Base-by-base conservation (phyloP, 2,329 filamentous ascomycete genomes). In the Xenoacremonium recifei region DNA sequence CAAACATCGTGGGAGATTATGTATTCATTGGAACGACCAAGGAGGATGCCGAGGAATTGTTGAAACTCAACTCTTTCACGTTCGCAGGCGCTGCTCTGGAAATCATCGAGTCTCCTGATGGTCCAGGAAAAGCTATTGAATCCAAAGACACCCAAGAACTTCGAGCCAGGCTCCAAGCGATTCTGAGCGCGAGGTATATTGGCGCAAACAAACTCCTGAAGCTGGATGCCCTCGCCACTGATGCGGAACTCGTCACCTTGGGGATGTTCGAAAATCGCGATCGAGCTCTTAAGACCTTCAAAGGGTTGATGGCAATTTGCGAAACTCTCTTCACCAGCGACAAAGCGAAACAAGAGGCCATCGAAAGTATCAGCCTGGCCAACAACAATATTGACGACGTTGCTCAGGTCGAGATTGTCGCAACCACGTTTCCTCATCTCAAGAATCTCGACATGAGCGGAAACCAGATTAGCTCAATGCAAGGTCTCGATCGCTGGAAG, bases 381-480 rank as follows among this genome's bases (percentile, higher is more conserved):
- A 80, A 82, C 62, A 97, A 97, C 65, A 81, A 82, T 46, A 82
- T 97, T 34, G 72, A 80, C 37, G 84, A 87, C 49, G 79, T 96
- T 27, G 64, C 72, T 16, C 77, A 85, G 39, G 85, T 97, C 37
- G 88, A 85, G 38, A 76, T 82, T 1, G 75, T 97, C 2, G 82
- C 89, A 9, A 78, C 81, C 39, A 89, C 87, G 1, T 87, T 97
- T 40, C 89, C 91, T 1, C 85, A 91, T 47, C 73, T 97, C 45
- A 84, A 89, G 61, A 91, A 96, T 52, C 80, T 99, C 11, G 92
- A 96, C 53, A 77, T 97, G 19, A 93, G 89, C 40, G 80, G 84
- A 60, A 97, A 97, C 67, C 79, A 83, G 30, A 80, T 99, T 55
- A 73, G 76, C 44, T 80, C 79, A 38, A 66, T 89, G 37, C 79